Evolutionary conservation across 2,329 filamentous ascomycete genomes (phyloP), one percentile per base, ranked within the genome.

Genomic region (Cladosporium colombiae): DNA sequence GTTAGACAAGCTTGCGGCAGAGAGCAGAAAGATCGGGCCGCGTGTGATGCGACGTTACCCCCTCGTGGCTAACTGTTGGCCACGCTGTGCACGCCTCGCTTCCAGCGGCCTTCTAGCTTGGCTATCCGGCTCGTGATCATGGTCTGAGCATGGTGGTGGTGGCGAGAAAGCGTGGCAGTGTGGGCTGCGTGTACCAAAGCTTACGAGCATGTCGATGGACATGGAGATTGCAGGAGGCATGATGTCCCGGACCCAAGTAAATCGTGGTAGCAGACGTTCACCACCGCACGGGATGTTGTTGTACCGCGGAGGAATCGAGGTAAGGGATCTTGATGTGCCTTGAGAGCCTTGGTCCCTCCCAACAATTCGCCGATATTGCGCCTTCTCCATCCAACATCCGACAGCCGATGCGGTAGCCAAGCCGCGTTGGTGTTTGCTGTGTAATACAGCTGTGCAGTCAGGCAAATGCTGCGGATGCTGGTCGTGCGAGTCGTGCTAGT

Each of bases 41-140:
- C 27, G 55, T 33, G 21, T 44, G 37, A 40, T 46, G 21, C n/a
- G 21, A 46, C 52, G 5, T 3, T 29, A 18, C n/a, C 23, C 23
- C 23, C 55, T 8, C 27, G 27, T 33, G 14, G 52, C 35, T 40
- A 11, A 21, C n/a, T n/a, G 40, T 46, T 46, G 37, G 37, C 37
- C 37, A 44, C 37, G 37, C 18, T 44, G 40, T 46, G 40, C 40
- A 46, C 40, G 40, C 40, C 29, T 55, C 52, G 52, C 52, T 33
- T 55, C 29, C 27, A 55, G 27, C 52, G 18, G 40, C 40, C 14
- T 57, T 57, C 37, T 59, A 59, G 56, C 56, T 59, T 59, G 56
- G 56, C 37, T 46, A 23, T 13, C 31, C 55, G 33, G 55, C 55
- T 57, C 33, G 55, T 35, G 33, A 57, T 23, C 33, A 55, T 25